Evolutionary conservation across 768 basidiomycete genomes (phyloP), one percentile per base, ranked within the genome.

Genomic region (Filobasidium wieringae): DNA sequence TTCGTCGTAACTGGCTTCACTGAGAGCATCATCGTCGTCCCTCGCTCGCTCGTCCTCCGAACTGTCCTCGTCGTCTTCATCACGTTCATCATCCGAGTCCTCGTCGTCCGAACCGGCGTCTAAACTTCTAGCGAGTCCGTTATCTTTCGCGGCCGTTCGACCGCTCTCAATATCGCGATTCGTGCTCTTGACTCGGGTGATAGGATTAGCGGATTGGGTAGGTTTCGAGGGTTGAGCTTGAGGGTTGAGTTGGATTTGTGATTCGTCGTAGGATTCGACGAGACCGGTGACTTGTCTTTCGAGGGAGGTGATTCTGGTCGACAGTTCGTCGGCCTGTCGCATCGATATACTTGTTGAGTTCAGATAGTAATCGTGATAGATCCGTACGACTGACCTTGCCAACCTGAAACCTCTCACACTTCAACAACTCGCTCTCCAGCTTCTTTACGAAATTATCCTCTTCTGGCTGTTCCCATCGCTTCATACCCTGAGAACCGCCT

Each of bases 381-480:
- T 26, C 43, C 11, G 12, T 12, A 26, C 7, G 11, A 70, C 67
- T 54, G 41, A 85, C 88, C 82, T 95, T 97, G 32, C 79, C 76
- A 70, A 84, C 87, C 71, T 97, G 93, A 70, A 97, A 97, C 67
- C 85, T 84, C 65, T 92, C 85, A 41, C 96, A 84, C 76, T 97
- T 97, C 68, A 91, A 87, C 31, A 97, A 79, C 76, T 97, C 91
- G 58, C 77, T 78, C 67, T 87, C 85, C 55, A 96, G 82, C 77
- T 85, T 80, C 40, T 68, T 73, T 11, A 83, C 84, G 68, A 97
- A 97, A 37, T 86, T 82, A 32, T 78, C 77, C 75, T 97, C 93
- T 71, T 95, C 89, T 14, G 78, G 74, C 43, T 81, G 80, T 31
- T 78, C 80, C 93, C 93, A 96, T 43, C 73, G 71, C 22, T 76